Percentiles rank a stretch among this genome's conserved stretches.
Evolutionary conservation across 768 basidiomycete species (phyloP).

Genomic region (Leccinum variicolor): DNA sequence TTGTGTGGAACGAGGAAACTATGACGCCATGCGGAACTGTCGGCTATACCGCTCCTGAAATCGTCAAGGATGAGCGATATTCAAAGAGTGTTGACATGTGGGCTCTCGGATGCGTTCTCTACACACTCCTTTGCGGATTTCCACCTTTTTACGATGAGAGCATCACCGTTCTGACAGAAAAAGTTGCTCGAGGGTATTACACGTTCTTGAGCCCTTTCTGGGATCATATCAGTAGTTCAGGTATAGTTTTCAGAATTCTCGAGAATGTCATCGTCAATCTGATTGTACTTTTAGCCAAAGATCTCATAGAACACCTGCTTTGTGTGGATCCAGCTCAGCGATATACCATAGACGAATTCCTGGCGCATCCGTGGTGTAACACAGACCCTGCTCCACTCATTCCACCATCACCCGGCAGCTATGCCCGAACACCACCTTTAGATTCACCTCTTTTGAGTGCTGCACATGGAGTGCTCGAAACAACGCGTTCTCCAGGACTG

Average conservation of each 20-base stretch:
- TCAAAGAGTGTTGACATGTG: conserved; percentile 99
- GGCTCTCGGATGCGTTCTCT: conserved; percentile 98
- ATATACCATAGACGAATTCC: conserved; percentile 97
- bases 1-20: conserved; percentile 98
- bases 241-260: conserved; percentile 37
- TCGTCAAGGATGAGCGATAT: conserved; percentile 97
- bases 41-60: conserved; percentile 98
- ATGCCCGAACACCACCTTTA: conserved; percentile 44
- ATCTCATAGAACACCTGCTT: conserved; percentile 89
- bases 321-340: conserved; percentile 95
- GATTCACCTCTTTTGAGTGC: conserved; percentile 91
- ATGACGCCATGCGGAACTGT: conserved; percentile 99
- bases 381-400: conserved; percentile 60
- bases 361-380: conserved; percentile 94
- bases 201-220: conserved; percentile 99
- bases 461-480: conserved; percentile 68
- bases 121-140: conserved; percentile 96
- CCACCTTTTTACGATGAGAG: conserved; percentile 99
- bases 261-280: conserved; percentile 3
- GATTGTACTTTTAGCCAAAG: conserved; percentile 64
- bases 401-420: conserved; percentile 60
- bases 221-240: conserved; percentile 87
- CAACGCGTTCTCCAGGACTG: conserved; percentile 85
- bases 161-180: conserved; percentile 96
- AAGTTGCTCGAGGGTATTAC: conserved; percentile 95